Percentiles rank a stretch among this genome's conserved stretches.
These are phyloP conservation scores for Phalaenopsis aphrodite DNA, from an alignment of 106 monocot genomes.

Conservation along the genomic window DNA sequence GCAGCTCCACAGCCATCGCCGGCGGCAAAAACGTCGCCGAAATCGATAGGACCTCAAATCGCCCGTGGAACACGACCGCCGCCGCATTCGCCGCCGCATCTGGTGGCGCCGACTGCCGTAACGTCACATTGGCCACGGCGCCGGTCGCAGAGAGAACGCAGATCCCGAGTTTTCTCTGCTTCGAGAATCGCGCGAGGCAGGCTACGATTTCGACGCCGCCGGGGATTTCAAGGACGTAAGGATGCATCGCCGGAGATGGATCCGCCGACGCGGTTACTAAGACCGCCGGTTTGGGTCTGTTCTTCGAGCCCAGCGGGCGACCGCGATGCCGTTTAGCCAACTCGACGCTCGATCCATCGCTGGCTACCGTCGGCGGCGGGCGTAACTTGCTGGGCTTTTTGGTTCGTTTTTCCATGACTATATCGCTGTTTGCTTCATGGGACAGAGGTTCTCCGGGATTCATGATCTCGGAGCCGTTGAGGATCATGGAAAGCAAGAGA, in stretches of 20 bases:
- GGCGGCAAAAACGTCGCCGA: constrained; percentile 32
- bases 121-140: constrained; percentile 23
- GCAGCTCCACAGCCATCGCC: not conserved
- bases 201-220: constrained; percentile 27
- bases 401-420: not conserved
- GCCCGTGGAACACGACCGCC: constrained; percentile 20
- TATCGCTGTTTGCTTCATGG: not conserved
- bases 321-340: constrained; percentile 26
- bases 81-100: not conserved
- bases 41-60: constrained; percentile 30
- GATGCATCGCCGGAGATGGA: constrained; percentile 10
- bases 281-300: constrained; percentile 35
- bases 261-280: constrained; percentile 15
- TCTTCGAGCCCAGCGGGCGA: constrained; percentile 43
- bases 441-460: not conserved
- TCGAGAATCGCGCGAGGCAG: constrained; percentile 25
- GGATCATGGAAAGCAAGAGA: not conserved
- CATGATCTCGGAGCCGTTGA: not conserved
- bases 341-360: constrained; percentile 32
- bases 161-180: constrained; percentile 30
- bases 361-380: not conserved
- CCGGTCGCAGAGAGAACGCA: constrained; percentile 39
- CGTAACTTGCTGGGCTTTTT: not conserved
- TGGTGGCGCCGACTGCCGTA: constrained; percentile 25
- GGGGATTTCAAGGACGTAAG: constrained; percentile 42